Base-by-base conservation (phyloP, 1,284 basidiomycete species). In the Fomitopsis pinicola region DNA sequence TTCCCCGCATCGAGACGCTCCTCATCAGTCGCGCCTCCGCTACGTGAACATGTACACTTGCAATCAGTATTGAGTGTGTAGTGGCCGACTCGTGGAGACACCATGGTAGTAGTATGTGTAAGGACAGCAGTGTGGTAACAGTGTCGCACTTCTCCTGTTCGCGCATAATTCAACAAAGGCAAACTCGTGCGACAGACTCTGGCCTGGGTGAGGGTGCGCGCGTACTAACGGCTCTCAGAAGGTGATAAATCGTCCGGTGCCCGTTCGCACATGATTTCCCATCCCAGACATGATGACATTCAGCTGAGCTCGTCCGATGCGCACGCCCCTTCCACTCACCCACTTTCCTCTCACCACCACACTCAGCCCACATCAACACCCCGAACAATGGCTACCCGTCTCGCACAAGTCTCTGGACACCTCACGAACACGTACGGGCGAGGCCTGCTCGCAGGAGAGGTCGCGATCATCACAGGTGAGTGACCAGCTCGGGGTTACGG, bases 381-480 rank as follows among this genome's bases (percentile, higher is more conserved):
- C 17, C 12, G 17, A 48, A 67, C 58, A 40, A 89, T 90, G 88
- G 76, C 88, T 40, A 77, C 80, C 64, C 86, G 89, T 75, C 82
- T 92, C 57, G 74, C 83, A 54, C 89, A 91, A 75, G 81, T 92
- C 58, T 81, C 89, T 42, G 82, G 83, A 58, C 90, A 92, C 68
- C 74, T 92, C 55, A 81, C 82, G 28, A 86, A 83, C 69, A 73
- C 81, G 17, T 72, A 84, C 63, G 76, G 81, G 22, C 81, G 88
- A 22, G 91, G 91, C 2, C 76, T 93, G 54, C 78, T 93, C 53
- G 81, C 80, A 7, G 90, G 86, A 14, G 89, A 94, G 69, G 92
- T 94, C 15, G 92, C 89, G 36, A 93, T 95, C 72, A 86, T 95
- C 67, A 95, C 93, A 62, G 91, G 91, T 85, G 67, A 66, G 81